A percentile compares a stretch with the other conserved stretches of the same genome.
These are phyloP conservation scores for Trichopus zeylanicus DNA, from an alignment of 116 monocot species.

Conservation along the genomic window DNA sequence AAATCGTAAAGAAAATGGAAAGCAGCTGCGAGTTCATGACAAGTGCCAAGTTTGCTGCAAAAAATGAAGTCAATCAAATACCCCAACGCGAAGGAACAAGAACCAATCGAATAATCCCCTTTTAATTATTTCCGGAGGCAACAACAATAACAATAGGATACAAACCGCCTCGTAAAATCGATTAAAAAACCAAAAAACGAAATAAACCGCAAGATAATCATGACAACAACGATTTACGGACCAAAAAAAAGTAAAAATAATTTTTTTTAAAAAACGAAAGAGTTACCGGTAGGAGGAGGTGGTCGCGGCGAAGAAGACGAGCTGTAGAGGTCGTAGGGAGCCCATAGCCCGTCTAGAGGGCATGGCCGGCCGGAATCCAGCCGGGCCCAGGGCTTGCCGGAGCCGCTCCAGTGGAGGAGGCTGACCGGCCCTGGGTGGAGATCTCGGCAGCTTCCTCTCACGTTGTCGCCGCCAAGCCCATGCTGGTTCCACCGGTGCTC, in stretches of 20 bases:
- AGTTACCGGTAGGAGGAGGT: slow-evolving; percentile 15
- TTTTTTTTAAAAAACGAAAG: background rate
- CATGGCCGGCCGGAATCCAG: slow-evolving; percentile 45
- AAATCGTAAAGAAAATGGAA: no score
- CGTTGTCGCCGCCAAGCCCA: slow-evolving; percentile 87
- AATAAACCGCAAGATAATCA: slow-evolving; percentile 1
- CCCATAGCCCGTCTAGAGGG: slow-evolving; percentile 52
- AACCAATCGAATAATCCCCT: slow-evolving; percentile 6
- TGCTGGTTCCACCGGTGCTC: slow-evolving; percentile 98
- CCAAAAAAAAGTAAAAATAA: background rate
- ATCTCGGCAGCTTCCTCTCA: slow-evolving; percentile 70
- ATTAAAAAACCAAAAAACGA: slow-evolving; percentile 6
- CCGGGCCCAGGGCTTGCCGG: slow-evolving; percentile 60
- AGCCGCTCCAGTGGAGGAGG: slow-evolving; percentile 62
- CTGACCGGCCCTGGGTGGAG: slow-evolving; percentile 59
- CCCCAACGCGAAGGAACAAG: no score
- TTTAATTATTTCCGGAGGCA: slow-evolving; percentile 20
- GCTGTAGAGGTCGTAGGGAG: slow-evolving; percentile 49
- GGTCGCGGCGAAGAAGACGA: slow-evolving; percentile 15
- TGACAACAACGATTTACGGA: background rate
- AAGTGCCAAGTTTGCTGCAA: background rate
- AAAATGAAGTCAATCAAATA: background rate
- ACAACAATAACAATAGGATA: slow-evolving; percentile 20
- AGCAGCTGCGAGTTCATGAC: background rate
- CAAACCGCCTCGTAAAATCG: slow-evolving; percentile 19